Evolutionary conservation across 2,329 filamentous ascomycete genomes (phyloP), one percentile per base, ranked within the genome.

Genomic region (Bipolaris cookei): DNA sequence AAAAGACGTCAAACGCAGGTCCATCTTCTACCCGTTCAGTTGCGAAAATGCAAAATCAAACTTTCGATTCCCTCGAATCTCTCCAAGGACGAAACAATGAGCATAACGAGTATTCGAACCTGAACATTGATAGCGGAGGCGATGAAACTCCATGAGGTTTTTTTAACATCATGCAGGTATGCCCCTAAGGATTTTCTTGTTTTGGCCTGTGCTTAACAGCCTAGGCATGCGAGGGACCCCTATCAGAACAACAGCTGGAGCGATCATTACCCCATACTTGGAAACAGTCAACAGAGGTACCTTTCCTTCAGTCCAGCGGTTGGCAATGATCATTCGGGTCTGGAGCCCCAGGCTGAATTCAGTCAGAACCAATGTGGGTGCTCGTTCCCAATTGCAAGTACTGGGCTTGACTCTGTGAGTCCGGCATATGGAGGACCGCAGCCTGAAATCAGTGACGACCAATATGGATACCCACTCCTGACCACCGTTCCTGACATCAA

Each of bases 81-180:
- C 3, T 4, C 7, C 16, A 18, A 25, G 4, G n/a, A 34, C 10
- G 11, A 4, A 45, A 1, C 11, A 13, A 8, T 11, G 42, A 20
- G 25, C 4, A 13, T 16, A 28, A 21, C 28, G 4, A 13, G 6
- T 3, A 2, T 6, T 10, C 16, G 6, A 6, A 20, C 4, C 5
- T 4, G 3, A 32, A 6, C 1, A 2, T 32, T 14, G 10, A 16
- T 34, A 13, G 10, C 3, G 8, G 11, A 1, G 16, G 23, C 3
- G 6, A 6, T 20, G 28, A 16, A 45, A 44, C 0, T 8, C 8
- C 3, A 16, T 20, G 28, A 41, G 38, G 25, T 58, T 58, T 58
- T 58, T 58, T 58, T 58, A 51, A 58, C 41, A 47, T n/a, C 3
- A 51, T 47, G 56, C 38, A 48, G 51, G 34, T 54, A 45, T 54